Percentiles rank a stretch among this genome's conserved stretches.
Conservation (phyloP, 768 basidiomycete species). For the Trametes villosa region DNA sequence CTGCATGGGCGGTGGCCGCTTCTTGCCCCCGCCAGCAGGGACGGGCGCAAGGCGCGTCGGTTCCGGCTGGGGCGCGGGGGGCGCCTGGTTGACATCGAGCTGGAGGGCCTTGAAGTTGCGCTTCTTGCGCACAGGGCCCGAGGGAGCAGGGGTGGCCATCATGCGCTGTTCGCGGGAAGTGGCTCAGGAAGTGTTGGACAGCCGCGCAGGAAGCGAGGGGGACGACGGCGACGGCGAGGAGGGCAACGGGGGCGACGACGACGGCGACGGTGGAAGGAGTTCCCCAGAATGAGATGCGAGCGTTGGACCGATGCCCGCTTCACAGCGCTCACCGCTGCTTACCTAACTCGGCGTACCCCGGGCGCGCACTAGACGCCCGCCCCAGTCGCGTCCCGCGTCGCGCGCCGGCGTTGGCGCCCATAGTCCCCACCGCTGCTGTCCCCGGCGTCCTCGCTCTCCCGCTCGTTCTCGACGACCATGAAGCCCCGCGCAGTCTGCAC, state of each 20-base stretch:
- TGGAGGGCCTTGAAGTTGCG: conserved; percentile 89
- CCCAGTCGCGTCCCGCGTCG: neutral
- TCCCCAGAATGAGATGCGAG: conserved; percentile 16
- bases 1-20: conserved; percentile 82
- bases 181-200: neutral
- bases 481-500: conserved; percentile 18
- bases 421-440: neutral
- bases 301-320: conserved; percentile 9
- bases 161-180: neutral
- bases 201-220: neutral
- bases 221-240: conserved; percentile 7
- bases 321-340: neutral
- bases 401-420: neutral
- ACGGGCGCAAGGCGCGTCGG: conserved; percentile 41
- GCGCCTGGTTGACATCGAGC: conserved; percentile 59
- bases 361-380: neutral
- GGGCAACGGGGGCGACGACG: conserved; percentile 9
- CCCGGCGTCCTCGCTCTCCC: conserved; percentile 1
- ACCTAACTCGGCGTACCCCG: conserved; percentile 2
- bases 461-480: conserved; percentile 15
- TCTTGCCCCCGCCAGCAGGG: conserved; percentile 54
- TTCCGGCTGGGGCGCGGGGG: conserved; percentile 44
- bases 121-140: conserved; percentile 77
- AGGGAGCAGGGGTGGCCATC: conserved; percentile 23
- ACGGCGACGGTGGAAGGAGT: conserved; percentile 12